A percentile compares a stretch with the other conserved stretches of the same genome.
phyloP scores from a whole-genome alignment of 805 yeast species.

The Candida maris region DNA sequence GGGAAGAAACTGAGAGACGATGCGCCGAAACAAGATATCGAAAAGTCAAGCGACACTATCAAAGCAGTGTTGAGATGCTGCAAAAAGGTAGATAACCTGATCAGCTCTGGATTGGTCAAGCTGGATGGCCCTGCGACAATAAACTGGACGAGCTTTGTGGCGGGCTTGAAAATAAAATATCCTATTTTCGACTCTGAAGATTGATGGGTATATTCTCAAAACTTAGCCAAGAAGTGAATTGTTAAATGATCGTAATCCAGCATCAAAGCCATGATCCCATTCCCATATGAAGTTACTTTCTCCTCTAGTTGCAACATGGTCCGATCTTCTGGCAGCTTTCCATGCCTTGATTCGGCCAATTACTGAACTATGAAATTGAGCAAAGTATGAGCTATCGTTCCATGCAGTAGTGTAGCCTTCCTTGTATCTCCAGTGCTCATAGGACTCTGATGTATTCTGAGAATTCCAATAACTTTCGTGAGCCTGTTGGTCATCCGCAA shows the following conservation, averaged over 20 bases:
- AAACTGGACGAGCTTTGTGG: constrained; percentile 23
- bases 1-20: constrained; percentile 51
- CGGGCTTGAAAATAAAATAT: constrained; percentile 16
- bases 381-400: constrained; percentile 68
- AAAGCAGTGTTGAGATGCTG: constrained; percentile 31
- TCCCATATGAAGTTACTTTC: constrained; percentile 68
- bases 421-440: constrained; percentile 77
- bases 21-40: constrained; percentile 67
- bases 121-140: constrained; percentile 17
- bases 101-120: constrained; percentile 18
- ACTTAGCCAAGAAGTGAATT: constrained; percentile 1
- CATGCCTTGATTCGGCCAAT: constrained; percentile 74
- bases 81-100: constrained; percentile 21
- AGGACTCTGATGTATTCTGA: constrained; percentile 52
- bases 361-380: constrained; percentile 60
- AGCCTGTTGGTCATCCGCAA: constrained; percentile 34
- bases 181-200: constrained; percentile 24
- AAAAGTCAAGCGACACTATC: constrained; percentile 45
- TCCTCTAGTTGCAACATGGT: constrained; percentile 60
- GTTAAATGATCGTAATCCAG: constrained; percentile 49
- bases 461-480: constrained; percentile 71
- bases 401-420: constrained; percentile 79
- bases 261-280: constrained; percentile 81
- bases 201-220: constrained; percentile 3
- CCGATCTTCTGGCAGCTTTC: constrained; percentile 56